These are phyloP conservation scores for Metschnikowia lochheadii DNA, from an alignment of 805 yeast species.

Conservation along the genomic window DNA sequence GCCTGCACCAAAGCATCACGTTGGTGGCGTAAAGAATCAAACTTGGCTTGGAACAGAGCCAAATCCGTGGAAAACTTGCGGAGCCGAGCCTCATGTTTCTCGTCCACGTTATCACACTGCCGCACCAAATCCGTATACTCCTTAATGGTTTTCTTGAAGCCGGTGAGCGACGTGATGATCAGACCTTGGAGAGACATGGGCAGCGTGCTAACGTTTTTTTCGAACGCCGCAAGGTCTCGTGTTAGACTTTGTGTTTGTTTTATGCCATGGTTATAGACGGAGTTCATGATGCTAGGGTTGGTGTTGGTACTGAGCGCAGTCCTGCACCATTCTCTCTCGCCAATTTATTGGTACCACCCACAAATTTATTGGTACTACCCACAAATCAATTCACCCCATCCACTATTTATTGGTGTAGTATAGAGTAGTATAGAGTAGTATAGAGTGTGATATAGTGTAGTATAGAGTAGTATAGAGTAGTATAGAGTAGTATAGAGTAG, in stretches of 20 bases:
- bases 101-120: constrained; percentile 55
- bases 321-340: too few species aligned
- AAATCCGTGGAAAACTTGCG: constrained; percentile 50
- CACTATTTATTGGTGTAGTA: too few species aligned
- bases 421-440: too few species aligned
- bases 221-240: constrained; percentile 65
- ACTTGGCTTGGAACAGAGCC: constrained; percentile 44
- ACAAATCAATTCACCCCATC: too few species aligned
- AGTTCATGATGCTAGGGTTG: constrained; percentile 46
- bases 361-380: too few species aligned
- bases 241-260: constrained; percentile 75
- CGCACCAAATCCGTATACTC: constrained; percentile 58
- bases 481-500: too few species aligned
- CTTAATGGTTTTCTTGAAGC: constrained; percentile 69
- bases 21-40: constrained; percentile 49
- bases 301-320: not conserved
- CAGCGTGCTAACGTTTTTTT: constrained; percentile 58
- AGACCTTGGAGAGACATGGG: constrained; percentile 76
- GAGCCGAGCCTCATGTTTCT: constrained; percentile 51
- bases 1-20: constrained; percentile 52
- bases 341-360: too few species aligned
- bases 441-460: too few species aligned
- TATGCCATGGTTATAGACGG: constrained; percentile 83
- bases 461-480: too few species aligned
- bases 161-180: constrained; percentile 73